Base-by-base conservation (phyloP, 176 grass and related monocot species). In the Raddia distichophylla region DNA sequence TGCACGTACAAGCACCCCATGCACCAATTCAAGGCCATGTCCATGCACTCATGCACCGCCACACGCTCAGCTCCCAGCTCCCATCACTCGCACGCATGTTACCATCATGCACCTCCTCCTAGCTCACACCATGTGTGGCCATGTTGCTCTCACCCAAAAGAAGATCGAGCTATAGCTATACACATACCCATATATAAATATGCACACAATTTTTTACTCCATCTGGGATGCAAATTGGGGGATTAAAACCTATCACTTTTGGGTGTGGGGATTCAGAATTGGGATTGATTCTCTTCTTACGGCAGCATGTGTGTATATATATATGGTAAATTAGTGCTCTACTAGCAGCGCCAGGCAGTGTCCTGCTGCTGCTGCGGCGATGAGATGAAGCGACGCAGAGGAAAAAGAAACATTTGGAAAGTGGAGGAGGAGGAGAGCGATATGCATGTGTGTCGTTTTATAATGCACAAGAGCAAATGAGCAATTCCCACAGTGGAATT, bases 371-470 rank as follows among this genome's bases (percentile, higher is more conserved):
- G 67, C 27, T 40, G 19, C 57, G 52, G 60, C 20, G 22, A n/a
- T 3, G 14, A 10, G 68, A 80, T 63, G 69, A 74, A 67, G 69
- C 74, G 75, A 74, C 83, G 51, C 20, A 77, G 57, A 47, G 48
- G 20, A n/a, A 18, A 84, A 84, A 64, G 33, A 51, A 22, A 5
- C 15, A 27, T 27, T 0, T 1, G 14, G 37, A 82, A 86, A 78
- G 79, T 13, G 73, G 78, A 54, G 77, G 57, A 60, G 64, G 87
- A 86, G 75, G 81, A 84, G 88, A 90, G 88, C 88, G 83, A 90
- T 90, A 69, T n/a, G n/a, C n/a, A n/a, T 86, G 73, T 34, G 88
- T 82, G 2, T 77, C 57, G 65, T 90, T 86, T 90, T 82, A 48
- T 86, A 90, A 61, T 86, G 73, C 52, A 27, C 27, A 27, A 27